A percentile compares a stretch with the other conserved stretches of the same genome.
Conservation (phyloP, 192 early-diverging fungal genomes). For the Martensiomyces pterosporus region DNA sequence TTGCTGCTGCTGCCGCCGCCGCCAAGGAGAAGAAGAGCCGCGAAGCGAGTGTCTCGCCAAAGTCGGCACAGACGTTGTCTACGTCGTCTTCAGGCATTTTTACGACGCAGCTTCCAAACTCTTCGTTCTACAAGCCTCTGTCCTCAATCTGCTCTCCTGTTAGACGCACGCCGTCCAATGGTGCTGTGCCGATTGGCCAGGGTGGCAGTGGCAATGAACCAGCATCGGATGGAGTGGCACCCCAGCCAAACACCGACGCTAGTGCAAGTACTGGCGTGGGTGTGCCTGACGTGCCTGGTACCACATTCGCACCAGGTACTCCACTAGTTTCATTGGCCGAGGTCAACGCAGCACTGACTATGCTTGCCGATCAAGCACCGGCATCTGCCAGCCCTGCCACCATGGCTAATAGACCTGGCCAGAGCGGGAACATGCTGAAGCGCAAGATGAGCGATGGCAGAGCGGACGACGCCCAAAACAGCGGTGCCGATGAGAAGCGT, state of each 20-base stretch:
- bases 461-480: no score
- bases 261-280: not conserved
- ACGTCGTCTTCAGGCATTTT: conserved; percentile 2
- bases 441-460: no score
- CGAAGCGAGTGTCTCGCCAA: not conserved
- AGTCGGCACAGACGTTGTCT: conserved; percentile 1
- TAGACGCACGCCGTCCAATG: conserved; percentile 6
- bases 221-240: no score
- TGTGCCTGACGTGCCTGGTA: not conserved
- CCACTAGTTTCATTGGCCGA: conserved; percentile 23
- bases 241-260: no score
- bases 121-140: conserved; percentile 49
- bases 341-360: conserved; percentile 29
- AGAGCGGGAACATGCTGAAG: no score
- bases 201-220: not conserved
- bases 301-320: not conserved
- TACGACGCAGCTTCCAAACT: conserved; percentile 43
- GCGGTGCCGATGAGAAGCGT: conserved; percentile 17
- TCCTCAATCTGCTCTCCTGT: conserved; percentile 35
- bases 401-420: no score
- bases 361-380: conserved; percentile 14
- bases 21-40: not conserved
- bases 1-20: not conserved
- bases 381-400: not conserved
- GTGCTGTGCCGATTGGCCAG: no score